Conservation (phyloP, 2,329 filamentous ascomycete species). For the Fusarium redolens region DNA sequence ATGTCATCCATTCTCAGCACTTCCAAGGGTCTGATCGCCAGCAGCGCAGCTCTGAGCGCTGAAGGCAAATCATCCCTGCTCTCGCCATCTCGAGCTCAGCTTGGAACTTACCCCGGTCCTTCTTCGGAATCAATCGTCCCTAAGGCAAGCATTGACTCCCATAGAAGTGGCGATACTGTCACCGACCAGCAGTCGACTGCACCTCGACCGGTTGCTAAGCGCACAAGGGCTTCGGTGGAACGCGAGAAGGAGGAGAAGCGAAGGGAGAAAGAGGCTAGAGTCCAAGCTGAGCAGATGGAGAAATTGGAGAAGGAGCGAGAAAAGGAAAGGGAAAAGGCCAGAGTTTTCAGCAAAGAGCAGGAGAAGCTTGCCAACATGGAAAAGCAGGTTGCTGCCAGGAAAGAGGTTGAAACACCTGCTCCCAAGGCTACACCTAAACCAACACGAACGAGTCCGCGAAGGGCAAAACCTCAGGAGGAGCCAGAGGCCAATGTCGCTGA, state of each 20-base stretch:
- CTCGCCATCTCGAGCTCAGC: slow-evolving; percentile 63
- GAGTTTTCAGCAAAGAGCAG: slow-evolving; percentile 67
- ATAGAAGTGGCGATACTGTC: slow-evolving; percentile 28
- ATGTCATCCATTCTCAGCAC: slow-evolving; percentile 91
- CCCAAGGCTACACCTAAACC: slow-evolving; percentile 58
- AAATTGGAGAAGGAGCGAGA: slow-evolving; percentile 75
- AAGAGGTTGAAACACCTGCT: slow-evolving; percentile 60
- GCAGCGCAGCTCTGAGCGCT: slow-evolving; percentile 73
- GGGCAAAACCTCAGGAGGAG: slow-evolving; percentile 53
- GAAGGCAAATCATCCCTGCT: slow-evolving; percentile 69
- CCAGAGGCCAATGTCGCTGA: slow-evolving; percentile 41
- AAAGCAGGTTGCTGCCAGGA: slow-evolving; percentile 63
- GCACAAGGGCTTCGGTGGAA: slow-evolving; percentile 69
- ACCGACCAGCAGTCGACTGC: slow-evolving; percentile 53
- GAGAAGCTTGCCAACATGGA: slow-evolving; percentile 66
- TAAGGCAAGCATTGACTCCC: slow-evolving; percentile 39
- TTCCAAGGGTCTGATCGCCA: slow-evolving; percentile 86
- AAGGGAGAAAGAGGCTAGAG: slow-evolving; percentile 72
- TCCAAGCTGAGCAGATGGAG: slow-evolving; percentile 68
- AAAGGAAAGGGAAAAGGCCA: slow-evolving; percentile 76
- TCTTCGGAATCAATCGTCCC: slow-evolving; percentile 62
- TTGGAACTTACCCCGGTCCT: slow-evolving; percentile 56
- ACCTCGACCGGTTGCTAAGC: slow-evolving; percentile 56
- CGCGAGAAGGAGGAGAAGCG: slow-evolving; percentile 74
- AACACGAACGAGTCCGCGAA: slow-evolving; percentile 64